Conservation (phyloP, 2,329 filamentous ascomycete species). For the Hypoxylon sp. region DNA sequence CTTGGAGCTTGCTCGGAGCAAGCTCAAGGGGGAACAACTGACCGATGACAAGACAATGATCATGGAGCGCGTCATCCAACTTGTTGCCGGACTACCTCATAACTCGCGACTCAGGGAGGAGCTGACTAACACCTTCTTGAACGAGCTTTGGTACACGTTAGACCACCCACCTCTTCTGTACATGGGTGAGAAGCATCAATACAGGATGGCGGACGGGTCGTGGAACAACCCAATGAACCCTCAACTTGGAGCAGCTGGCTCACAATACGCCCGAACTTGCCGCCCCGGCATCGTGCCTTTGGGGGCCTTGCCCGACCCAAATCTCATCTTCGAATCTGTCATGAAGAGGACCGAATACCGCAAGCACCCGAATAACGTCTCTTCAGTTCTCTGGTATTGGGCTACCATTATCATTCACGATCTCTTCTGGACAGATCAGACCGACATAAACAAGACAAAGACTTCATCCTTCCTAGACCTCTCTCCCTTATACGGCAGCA, state of each 20-base stretch:
- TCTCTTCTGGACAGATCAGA: slow-evolving; percentile 77
- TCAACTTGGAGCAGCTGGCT: slow-evolving; percentile 74
- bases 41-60: slow-evolving; percentile 82
- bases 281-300: slow-evolving; percentile 70
- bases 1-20: slow-evolving; percentile 69
- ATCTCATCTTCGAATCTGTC: slow-evolving; percentile 71
- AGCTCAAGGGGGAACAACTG: slow-evolving; percentile 72
- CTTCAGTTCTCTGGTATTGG: slow-evolving; percentile 79
- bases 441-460: slow-evolving; percentile 65
- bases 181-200: slow-evolving; percentile 72
- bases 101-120: slow-evolving; percentile 71
- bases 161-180: slow-evolving; percentile 79
- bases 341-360: slow-evolving; percentile 68
- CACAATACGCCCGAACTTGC: slow-evolving; percentile 75
- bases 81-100: slow-evolving; percentile 74
- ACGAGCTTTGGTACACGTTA: slow-evolving; percentile 77
- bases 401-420: slow-evolving; percentile 81
- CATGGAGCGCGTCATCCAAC: slow-evolving; percentile 79
- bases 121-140: slow-evolving; percentile 76
- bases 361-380: slow-evolving; percentile 78
- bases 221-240: slow-evolving; percentile 78
- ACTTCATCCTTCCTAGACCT: slow-evolving; percentile 80
- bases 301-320: slow-evolving; percentile 76
- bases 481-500: slow-evolving; percentile 77
- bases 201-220: slow-evolving; percentile 77